phyloP scores from a whole-genome alignment of 2,329 filamentous ascomycete species.

The Aspergillus candidus region DNA sequence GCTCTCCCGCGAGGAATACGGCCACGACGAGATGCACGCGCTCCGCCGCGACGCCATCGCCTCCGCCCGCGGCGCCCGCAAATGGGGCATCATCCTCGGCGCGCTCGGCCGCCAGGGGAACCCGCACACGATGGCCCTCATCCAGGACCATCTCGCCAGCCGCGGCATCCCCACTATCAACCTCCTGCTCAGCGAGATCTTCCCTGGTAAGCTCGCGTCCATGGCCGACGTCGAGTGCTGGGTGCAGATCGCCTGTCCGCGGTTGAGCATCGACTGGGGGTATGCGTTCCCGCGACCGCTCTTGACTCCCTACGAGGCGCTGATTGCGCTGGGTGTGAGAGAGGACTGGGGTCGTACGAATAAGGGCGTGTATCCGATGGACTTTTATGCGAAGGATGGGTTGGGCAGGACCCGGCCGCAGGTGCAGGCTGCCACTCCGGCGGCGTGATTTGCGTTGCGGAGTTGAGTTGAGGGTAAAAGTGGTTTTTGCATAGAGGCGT shows the following conservation, averaged over 20 bases:
- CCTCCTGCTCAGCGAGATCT: slow-evolving; percentile 86
- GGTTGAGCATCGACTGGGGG: slow-evolving; percentile 96
- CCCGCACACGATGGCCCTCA: slow-evolving; percentile 80
- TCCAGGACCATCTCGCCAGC: slow-evolving; percentile 68
- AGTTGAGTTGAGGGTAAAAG: too few relatives aligned
- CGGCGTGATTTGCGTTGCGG: too few relatives aligned
- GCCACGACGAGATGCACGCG: slow-evolving; percentile 82
- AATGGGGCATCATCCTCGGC: slow-evolving; percentile 93
- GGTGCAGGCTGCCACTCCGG: too few relatives aligned
- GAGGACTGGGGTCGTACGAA: slow-evolving; percentile 64
- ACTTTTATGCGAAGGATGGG: slow-evolving; percentile 92
- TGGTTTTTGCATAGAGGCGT: too few relatives aligned
- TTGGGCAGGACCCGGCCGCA: slow-evolving; percentile 66
- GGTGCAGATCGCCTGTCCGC: slow-evolving; percentile 97
- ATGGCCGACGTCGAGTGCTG: slow-evolving; percentile 95
- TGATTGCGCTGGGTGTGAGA: slow-evolving; percentile 75
- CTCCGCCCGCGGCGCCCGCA: slow-evolving; percentile 67
- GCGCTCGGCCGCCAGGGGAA: slow-evolving; percentile 92
- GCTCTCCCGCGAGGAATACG: slow-evolving; percentile 85
- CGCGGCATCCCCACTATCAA: slow-evolving; percentile 77
- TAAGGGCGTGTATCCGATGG: slow-evolving; percentile 82
- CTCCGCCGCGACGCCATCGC: slow-evolving; percentile 71
- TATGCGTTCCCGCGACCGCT: slow-evolving; percentile 88
- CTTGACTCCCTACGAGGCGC: slow-evolving; percentile 88
- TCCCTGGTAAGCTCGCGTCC: slow-evolving; percentile 87